Evolutionary conservation across 1,139 yeast genomes (phyloP).

Genomic region (Blastobotrys elegans): DNA sequence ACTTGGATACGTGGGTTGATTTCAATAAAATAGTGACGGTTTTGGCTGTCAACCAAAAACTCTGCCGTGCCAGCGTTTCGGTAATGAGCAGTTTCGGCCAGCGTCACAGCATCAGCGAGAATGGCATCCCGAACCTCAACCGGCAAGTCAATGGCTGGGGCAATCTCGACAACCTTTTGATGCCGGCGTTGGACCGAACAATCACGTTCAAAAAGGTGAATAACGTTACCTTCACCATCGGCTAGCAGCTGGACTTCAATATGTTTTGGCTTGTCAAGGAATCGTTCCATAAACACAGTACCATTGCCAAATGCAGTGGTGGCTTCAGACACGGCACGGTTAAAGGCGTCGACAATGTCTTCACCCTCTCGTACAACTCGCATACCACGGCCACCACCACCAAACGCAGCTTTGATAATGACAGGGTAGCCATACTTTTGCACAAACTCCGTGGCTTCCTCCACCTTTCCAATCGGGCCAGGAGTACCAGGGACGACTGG

Average conservation of each 20-base stretch:
- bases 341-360: constrained; percentile 84
- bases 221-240: constrained; percentile 89
- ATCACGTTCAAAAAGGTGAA: constrained; percentile 95
- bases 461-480: constrained; percentile 83
- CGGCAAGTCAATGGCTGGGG: constrained; percentile 95
- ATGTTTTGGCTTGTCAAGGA: constrained; percentile 93
- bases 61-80: constrained; percentile 99
- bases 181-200: constrained; percentile 99
- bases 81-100: constrained; percentile 84
- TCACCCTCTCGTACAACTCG: constrained; percentile 98
- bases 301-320: constrained; percentile 95
- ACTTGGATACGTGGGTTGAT: constrained; percentile 98
- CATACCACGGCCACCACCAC: constrained; percentile 99
- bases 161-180: constrained; percentile 98
- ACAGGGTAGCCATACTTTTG: constrained; percentile 88
- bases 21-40: constrained; percentile 96
- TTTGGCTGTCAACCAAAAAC: constrained; percentile 87
- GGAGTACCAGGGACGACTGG: constrained; percentile 98
- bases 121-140: constrained; percentile 80
- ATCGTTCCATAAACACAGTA: constrained; percentile 95
- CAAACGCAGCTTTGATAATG: constrained; percentile 96
- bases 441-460: constrained; percentile 76
- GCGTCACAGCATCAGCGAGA: constrained; percentile 86
- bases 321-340: constrained; percentile 93
- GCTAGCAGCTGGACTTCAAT: constrained; percentile 96